These are phyloP conservation scores for Metarhizium album DNA, from an alignment of 2,329 filamentous ascomycete genomes.

Conservation along the genomic window DNA sequence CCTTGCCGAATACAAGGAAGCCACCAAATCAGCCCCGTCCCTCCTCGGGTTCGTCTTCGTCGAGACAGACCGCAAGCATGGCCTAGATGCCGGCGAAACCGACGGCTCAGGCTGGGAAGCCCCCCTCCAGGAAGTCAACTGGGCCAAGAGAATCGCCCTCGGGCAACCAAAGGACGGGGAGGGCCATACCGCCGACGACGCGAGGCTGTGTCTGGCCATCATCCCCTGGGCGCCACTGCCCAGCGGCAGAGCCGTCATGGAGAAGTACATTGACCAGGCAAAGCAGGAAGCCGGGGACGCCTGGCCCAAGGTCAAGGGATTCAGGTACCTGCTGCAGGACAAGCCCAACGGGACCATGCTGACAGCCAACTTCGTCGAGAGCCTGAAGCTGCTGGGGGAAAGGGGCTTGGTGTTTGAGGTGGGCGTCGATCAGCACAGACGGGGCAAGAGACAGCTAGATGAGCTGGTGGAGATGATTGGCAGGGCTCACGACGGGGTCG, in stretches of 20 bases:
- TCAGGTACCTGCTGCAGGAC: constrained; percentile 75
- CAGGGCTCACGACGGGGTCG: constrained; percentile 50
- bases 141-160: constrained; percentile 54
- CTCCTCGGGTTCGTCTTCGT: constrained; percentile 69
- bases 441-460: constrained; percentile 62
- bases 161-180: constrained; percentile 46
- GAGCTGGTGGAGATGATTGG: constrained; percentile 62
- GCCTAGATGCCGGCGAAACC: constrained; percentile 33
- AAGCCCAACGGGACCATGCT: constrained; percentile 58
- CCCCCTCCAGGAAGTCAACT: constrained; percentile 62
- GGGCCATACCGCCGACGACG: constrained; percentile 37
- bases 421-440: constrained; percentile 69
- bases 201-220: constrained; percentile 52
- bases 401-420: constrained; percentile 66
- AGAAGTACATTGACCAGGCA: constrained; percentile 53
- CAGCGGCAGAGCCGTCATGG: constrained; percentile 47
- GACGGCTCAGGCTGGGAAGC: constrained; percentile 50
- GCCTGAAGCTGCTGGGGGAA: constrained; percentile 53
- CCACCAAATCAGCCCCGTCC: constrained; percentile 27
- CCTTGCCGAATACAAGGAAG: constrained; percentile 48
- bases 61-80: constrained; percentile 67
- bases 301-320: constrained; percentile 63
- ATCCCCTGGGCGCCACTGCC: constrained; percentile 82
- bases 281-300: constrained; percentile 50
- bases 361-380: constrained; percentile 50